These are phyloP conservation scores for Boletus huronensis DNA, from an alignment of 768 basidiomycete genomes.

Conservation along the genomic window DNA sequence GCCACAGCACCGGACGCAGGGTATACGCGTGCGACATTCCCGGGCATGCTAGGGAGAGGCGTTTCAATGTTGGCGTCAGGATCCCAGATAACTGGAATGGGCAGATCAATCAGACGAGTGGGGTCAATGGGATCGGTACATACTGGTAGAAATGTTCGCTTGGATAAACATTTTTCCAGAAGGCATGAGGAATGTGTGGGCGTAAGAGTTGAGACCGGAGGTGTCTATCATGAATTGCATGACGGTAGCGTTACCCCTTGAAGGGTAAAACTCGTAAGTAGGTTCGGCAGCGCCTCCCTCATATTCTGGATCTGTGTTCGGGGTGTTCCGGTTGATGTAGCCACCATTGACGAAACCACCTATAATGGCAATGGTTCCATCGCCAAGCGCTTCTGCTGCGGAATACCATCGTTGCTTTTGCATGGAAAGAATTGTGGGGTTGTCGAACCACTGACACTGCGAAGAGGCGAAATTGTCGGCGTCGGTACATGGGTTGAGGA, in stretches of 20 bases:
- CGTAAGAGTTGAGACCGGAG: constrained; percentile 75
- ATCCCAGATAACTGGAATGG: constrained; percentile 46
- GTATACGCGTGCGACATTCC: constrained; percentile 73
- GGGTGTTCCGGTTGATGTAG: constrained; percentile 73
- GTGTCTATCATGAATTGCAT: constrained; percentile 70
- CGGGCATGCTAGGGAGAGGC: constrained; percentile 68
- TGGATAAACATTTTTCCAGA: constrained; percentile 81
- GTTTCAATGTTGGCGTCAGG: constrained; percentile 55
- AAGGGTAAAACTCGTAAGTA: constrained; percentile 81
- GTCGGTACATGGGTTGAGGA: constrained; percentile 71
- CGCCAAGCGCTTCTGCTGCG: constrained; percentile 64
- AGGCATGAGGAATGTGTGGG: constrained; percentile 69
- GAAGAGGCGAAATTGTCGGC: constrained; percentile 44
- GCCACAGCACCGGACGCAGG: constrained; percentile 88
- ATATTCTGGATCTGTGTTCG: constrained; percentile 58
- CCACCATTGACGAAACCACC: constrained; percentile 80
- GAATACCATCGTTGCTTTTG: constrained; percentile 76
- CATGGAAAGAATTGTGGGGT: constrained; percentile 59
- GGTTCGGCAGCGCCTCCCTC: constrained; percentile 76
- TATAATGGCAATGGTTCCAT: constrained; percentile 77
- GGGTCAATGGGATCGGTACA: not conserved
- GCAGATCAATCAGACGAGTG: not conserved
- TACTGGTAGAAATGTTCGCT: constrained; percentile 53
- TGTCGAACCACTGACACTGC: constrained; percentile 71
- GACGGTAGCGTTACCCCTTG: constrained; percentile 45